These are phyloP conservation scores for Colletotrichum godetiae DNA, from an alignment of 2,329 filamentous ascomycete species.

Conservation along the genomic window DNA sequence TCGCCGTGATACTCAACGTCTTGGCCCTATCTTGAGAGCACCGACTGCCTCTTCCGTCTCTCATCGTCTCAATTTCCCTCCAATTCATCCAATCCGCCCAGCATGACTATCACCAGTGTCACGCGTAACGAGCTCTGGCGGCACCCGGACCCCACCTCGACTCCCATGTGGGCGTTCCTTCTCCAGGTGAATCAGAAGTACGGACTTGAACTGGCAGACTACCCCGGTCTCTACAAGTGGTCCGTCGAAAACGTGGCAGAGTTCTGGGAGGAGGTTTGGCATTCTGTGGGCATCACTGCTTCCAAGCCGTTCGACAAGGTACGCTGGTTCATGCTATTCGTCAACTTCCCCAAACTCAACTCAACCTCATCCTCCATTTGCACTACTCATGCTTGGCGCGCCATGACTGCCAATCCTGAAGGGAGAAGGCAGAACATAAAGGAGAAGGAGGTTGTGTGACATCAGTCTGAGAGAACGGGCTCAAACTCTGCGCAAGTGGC, in stretches of 20 bases:
- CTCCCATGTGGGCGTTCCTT: conserved; percentile 79
- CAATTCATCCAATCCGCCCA: conserved; percentile 8
- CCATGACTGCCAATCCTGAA: conserved; percentile 10
- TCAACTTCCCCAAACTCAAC: conserved; percentile 15
- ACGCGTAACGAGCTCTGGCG: conserved; percentile 72
- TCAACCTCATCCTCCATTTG: conserved; percentile 10
- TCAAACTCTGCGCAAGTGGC: conserved; percentile 27
- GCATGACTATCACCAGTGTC: conserved; percentile 34
- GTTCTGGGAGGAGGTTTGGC: conserved; percentile 91
- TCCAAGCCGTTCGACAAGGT: conserved; percentile 73
- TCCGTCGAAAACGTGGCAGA: conserved; percentile 79
- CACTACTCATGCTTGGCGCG: conserved; percentile 24
- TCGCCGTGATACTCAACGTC: neutral
- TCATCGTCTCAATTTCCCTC: conserved; percentile 7
- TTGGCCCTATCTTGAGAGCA: conserved; percentile 4
- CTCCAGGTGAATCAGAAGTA: conserved; percentile 76
- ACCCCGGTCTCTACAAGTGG: conserved; percentile 85
- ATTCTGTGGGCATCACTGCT: conserved; percentile 80
- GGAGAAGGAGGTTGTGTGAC: conserved; percentile 4
- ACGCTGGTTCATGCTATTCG: conserved; percentile 18
- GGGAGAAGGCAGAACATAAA: neutral
- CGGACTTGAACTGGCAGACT: conserved; percentile 70
- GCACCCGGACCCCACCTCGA: conserved; percentile 74
- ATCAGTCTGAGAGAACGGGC: conserved; percentile 11
- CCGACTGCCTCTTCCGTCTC: neutral